Percentiles rank a stretch among this genome's conserved stretches.
Evolutionary conservation across 2,329 filamentous ascomycete species (phyloP).

Genomic region (Colletotrichum coccodes): DNA sequence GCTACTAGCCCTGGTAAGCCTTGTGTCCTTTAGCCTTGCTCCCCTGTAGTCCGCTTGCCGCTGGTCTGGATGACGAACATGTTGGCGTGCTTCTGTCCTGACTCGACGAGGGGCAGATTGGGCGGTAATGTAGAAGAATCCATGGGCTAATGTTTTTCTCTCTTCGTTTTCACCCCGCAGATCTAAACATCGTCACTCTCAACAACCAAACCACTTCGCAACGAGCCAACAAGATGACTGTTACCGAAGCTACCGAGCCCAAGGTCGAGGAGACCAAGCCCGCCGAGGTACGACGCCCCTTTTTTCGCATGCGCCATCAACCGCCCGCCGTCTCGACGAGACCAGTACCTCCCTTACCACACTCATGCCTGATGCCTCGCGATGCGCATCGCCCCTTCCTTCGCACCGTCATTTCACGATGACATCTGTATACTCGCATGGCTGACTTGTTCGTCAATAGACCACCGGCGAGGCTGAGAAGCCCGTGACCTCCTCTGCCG

Average conservation of each 20-base stretch:
- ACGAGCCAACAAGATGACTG: constrained; percentile 54
- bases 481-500: constrained; percentile 68
- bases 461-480: constrained; percentile 42
- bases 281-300: constrained; percentile 33
- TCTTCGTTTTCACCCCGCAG: constrained; percentile 12
- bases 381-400: not conserved
- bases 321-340: not conserved
- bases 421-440: not conserved
- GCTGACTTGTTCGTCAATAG: constrained; percentile 7
- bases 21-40: not conserved
- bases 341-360: not conserved
- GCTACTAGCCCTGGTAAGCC: constrained; percentile 24
- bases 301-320: constrained; percentile 11
- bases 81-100: not conserved
- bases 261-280: constrained; percentile 62
- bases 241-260: constrained; percentile 61
- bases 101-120: constrained; percentile 28
- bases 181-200: constrained; percentile 13
- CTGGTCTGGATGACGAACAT: constrained; percentile 7
- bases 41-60: not conserved
- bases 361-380: not conserved
- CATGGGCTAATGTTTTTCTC: constrained; percentile 21
- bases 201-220: not conserved
- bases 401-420: not conserved
- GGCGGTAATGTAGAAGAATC: constrained; percentile 17